Base-by-base conservation (phyloP, 352 stramenopile species). In the Thraustochytrium striatum region DNA sequence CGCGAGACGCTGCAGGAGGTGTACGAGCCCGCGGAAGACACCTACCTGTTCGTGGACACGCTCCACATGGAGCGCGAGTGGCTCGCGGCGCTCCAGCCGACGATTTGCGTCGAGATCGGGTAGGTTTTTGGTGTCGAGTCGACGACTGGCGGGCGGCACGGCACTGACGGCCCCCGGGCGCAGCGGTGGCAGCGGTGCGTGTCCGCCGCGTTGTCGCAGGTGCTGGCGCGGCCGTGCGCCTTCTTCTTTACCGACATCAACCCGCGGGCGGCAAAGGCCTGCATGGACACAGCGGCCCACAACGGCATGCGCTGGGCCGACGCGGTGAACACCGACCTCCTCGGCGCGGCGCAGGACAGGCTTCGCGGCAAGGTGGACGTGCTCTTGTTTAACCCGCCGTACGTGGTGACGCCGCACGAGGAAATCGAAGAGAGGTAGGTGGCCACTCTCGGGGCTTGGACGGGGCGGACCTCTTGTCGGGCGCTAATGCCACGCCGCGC, bases 351-450 rank as follows among this genome's bases (percentile, higher is more conserved):
- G 47, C 32, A 58, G 53, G 57, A 81, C 19, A 30, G 70, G 32
- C 65, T 86, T 59, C 79, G 88, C 82, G 86, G 81, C 78, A 78
- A 83, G 59, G 87, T 98, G 9, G 95, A 99, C 81, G 88, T 98
- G 57, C 83, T 99, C 47, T 84, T 99, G 25, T 99, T 99, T 84
- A 99, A 99, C 87, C 96, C 96, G 25, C 96, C 96, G 11, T 99
- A 99, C 82, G 96, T 99, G 61, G 94, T 95, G 30, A 99, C 95
- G 28, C 91, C 94, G 3, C 91, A 92, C 1, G 89, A 96, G 28
- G 96, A 99, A 88, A 93, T 99, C 25, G 89, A 89, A 11, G 93
- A 88, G 35, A 91, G 69, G 89, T 93, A 88, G 61, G 85, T 87
- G 43, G 55, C 58, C 38, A n/a, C 68, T 84, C 33, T 32, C 28